These are phyloP conservation scores for Candida mesenterica DNA, from an alignment of 1,139 yeast species.

Conservation along the genomic window DNA sequence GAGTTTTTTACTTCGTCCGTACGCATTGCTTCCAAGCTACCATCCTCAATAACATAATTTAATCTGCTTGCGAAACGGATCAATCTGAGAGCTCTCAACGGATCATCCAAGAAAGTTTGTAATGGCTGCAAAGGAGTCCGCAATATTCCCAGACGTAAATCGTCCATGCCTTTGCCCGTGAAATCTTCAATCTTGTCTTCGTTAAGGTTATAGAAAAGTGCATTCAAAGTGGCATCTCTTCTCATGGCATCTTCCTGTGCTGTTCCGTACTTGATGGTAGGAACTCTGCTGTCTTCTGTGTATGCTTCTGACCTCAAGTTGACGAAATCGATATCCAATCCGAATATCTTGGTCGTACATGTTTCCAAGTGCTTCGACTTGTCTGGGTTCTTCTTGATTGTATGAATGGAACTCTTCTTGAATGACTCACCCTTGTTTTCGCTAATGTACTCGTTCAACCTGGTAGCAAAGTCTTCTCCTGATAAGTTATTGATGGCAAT, in stretches of 20 bases:
- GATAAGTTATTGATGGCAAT: conserved; percentile 82
- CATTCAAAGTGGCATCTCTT: conserved; percentile 92
- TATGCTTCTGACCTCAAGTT: conserved; percentile 86
- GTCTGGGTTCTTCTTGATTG: conserved; percentile 88
- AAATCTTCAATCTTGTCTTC: conserved; percentile 75
- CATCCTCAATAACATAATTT: conserved; percentile 60
- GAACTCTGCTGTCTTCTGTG: conserved; percentile 78
- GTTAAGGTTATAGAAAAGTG: conserved; percentile 80
- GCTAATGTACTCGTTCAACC: conserved; percentile 54
- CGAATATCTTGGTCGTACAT: conserved; percentile 84
- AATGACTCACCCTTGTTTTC: conserved; percentile 38
- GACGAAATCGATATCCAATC: conserved; percentile 86
- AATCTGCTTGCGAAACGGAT: conserved; percentile 84
- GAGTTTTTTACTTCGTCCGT: conserved; percentile 56
- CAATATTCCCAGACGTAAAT: conserved; percentile 64
- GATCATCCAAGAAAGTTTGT: conserved; percentile 89
- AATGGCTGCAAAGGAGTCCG: conserved; percentile 86
- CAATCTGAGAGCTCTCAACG: conserved; percentile 79
- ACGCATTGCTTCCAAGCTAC: conserved; percentile 66
- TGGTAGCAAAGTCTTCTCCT: conserved; percentile 82
- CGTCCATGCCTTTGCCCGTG: conserved; percentile 72
- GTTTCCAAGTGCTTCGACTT: conserved; percentile 95
- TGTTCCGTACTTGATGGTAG: conserved; percentile 75
- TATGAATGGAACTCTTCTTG: conserved; percentile 59
- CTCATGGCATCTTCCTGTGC: conserved; percentile 89